Evolutionary conservation across 1,139 yeast species (phyloP).

Genomic region (Kluyveromyces marxianus): DNA sequence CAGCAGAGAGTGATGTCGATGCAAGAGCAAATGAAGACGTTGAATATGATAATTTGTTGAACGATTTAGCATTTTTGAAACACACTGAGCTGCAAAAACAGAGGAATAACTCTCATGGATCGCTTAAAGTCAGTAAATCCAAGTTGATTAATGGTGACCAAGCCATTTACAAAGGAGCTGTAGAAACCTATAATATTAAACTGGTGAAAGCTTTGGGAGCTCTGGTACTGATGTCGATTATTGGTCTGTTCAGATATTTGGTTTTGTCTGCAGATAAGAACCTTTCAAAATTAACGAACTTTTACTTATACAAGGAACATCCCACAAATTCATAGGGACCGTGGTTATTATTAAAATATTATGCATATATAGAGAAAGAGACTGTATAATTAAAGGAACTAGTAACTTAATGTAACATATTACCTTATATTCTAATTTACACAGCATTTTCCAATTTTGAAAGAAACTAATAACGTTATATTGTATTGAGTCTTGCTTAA

Average conservation of each 20-base stretch:
- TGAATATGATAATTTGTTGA: constrained; percentile 9
- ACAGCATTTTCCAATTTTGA: not conserved
- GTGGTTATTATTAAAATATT: too few species aligned
- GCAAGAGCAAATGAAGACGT: constrained; percentile 4
- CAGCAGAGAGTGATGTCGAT: constrained; percentile 35
- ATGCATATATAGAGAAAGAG: too few species aligned
- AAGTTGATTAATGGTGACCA: not conserved
- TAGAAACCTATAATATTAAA: constrained; percentile 1
- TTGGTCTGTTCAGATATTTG: not conserved
- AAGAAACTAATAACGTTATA: not conserved
- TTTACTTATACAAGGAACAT: not conserved
- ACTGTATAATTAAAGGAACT: too few species aligned
- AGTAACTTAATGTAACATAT: not conserved
- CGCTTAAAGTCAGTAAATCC: constrained; percentile 1
- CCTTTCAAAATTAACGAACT: not conserved
- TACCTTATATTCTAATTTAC: not conserved
- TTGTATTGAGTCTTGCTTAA: not conserved
- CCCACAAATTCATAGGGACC: not conserved
- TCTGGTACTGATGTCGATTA: not conserved
- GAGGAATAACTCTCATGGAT: not conserved
- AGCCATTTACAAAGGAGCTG: not conserved
- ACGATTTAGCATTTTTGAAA: constrained; percentile 14
- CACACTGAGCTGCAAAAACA: not conserved
- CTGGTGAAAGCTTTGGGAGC: constrained; percentile 3
- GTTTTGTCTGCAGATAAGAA: not conserved